Base-by-base conservation (phyloP, 805 yeast species). In the Candida schatavii region DNA sequence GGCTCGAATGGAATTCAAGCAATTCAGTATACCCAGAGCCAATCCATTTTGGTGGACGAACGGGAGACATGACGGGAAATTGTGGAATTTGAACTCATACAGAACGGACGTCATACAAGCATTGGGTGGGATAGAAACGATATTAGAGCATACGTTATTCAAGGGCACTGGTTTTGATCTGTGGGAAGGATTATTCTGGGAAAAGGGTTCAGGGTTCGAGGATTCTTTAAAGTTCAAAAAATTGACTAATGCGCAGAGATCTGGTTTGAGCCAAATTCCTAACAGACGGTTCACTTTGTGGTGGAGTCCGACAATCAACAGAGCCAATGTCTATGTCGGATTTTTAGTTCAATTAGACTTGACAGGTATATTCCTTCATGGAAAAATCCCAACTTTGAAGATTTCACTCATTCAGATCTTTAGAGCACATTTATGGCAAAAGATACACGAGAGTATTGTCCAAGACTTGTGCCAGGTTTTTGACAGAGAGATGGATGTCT, bases 121-220 rank as follows among this genome's bases (percentile, higher is more conserved):
- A 0, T 73, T 93, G 3, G 99, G 99, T 36, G 99, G 99, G 39
- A 86, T 93, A 44, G 97, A 91, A 55, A 88, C 98, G 0, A 93
- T 93, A 57, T 63, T 93, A 46, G 98, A 91, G 55, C 99, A 93
- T 54, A 89, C 98, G 0, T 64, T 93, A 35, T 93, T 93, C 70
- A 88, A 86, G 58, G 99, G 95, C 10, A 93, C 99, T 1, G 99
- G 99, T 0, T 93, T 93, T 57, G 95, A 86, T 51, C 86, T 95
- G 6, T 93, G 99, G 99, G 99, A 93, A 67, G 98, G 99, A 3
- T 69, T 93, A 20, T 93, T 93, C 63, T 93, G 99, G 99, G 99
- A 93, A 57, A 90, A 90, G 59, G 95, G 95, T 0, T 83, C 96
- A 21, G 99, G 99, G 0, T 93, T 90, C 59, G 99, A 93, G 62